Conservation (phyloP, 2,329 filamentous ascomycete genomes). For the Phialophora chinensis region DNA sequence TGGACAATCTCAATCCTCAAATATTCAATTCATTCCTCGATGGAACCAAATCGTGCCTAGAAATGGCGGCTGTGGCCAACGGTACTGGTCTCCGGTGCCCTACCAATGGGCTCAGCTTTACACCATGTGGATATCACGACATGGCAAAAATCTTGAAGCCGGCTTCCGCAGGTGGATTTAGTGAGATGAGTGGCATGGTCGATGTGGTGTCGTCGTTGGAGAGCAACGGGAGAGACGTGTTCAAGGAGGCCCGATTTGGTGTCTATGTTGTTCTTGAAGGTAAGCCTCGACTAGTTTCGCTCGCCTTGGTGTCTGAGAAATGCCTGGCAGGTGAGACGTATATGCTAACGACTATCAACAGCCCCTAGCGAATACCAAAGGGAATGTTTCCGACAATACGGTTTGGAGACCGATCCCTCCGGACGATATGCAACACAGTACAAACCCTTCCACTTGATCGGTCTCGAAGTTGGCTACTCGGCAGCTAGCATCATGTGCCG, state of each 20-base stretch:
- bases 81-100: conserved; percentile 53
- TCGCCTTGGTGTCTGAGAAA: conserved; percentile 45
- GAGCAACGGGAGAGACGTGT: conserved; percentile 50
- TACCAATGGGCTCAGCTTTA: conserved; percentile 51
- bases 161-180: conserved; percentile 49
- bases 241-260: conserved; percentile 52
- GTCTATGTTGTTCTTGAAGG: conserved; percentile 56
- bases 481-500: conserved; percentile 55
- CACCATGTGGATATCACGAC: conserved; percentile 53
- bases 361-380: conserved; percentile 60
- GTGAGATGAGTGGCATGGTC: conserved; percentile 52
- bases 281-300: too few relatives aligned
- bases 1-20: conserved; percentile 54
- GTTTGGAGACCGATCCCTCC: conserved; percentile 52
- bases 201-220: conserved; percentile 56
- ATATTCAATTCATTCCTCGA: conserved; percentile 59
- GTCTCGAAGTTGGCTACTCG: conserved; percentile 54
- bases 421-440: conserved; percentile 53
- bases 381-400: conserved; percentile 60
- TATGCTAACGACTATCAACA: conserved; percentile 41
- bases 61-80: conserved; percentile 58
- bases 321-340: background rate
- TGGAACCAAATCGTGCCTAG: conserved; percentile 55
- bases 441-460: conserved; percentile 57
- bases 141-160: conserved; percentile 52